Conservation (phyloP, 2,329 filamentous ascomycete genomes). For the Phaeosphaeriaceae sp. region DNA sequence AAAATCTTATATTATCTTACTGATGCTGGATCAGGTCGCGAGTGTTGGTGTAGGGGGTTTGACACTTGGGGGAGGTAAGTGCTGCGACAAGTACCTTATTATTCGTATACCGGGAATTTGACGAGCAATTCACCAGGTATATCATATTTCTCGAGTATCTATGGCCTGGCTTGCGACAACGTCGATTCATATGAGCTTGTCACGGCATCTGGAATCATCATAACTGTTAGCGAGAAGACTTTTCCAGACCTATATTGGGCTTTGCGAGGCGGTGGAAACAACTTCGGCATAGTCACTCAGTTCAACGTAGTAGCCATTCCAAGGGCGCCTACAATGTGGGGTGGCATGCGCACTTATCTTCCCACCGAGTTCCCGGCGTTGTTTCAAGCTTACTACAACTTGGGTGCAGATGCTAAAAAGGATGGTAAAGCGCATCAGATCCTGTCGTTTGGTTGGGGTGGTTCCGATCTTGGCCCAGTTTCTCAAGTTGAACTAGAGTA, state of each 20-base stretch:
- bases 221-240: constrained; percentile 24
- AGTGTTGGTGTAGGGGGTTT: constrained; percentile 31
- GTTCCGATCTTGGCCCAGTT: constrained; percentile 8
- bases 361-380: constrained; percentile 23
- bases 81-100: no score
- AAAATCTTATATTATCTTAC: background rate
- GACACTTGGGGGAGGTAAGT: constrained; percentile 30
- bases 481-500: constrained; percentile 33
- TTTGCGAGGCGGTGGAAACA: constrained; percentile 45
- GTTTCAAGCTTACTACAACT: constrained; percentile 33
- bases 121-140: constrained; percentile 15
- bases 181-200: constrained; percentile 45
- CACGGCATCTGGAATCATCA: constrained; percentile 23
- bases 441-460: constrained; percentile 28
- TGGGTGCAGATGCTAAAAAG: constrained; percentile 26
- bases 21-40: constrained; percentile 8
- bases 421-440: constrained; percentile 37
- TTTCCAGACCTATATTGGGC: constrained; percentile 51
- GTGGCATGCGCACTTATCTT: constrained; percentile 24
- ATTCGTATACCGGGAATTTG: no score
- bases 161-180: constrained; percentile 39
- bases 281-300: constrained; percentile 46
- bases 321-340: constrained; percentile 35
- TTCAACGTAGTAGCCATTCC: constrained; percentile 31
- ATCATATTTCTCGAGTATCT: constrained; percentile 31